Conservation (phyloP, 1,284 basidiomycete genomes). For the Apiotrichum porosum region DNA sequence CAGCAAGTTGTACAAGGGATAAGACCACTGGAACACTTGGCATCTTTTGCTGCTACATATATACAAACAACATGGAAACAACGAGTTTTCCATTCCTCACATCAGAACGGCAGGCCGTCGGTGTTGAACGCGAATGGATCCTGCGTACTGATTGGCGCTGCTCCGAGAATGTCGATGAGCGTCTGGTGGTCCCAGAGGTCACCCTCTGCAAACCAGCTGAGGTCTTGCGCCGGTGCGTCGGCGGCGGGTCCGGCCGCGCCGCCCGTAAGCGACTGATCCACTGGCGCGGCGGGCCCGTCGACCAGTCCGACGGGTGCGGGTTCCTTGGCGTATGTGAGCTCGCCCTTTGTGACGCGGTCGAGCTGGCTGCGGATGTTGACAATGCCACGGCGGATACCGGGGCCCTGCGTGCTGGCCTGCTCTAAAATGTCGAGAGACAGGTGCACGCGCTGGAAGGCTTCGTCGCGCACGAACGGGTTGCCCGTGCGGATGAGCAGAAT, state of each 20-base stretch:
- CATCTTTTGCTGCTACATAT: too few species aligned
- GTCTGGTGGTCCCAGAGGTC: constrained; percentile 14
- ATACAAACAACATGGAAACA: too few species aligned
- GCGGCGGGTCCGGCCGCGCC: background rate
- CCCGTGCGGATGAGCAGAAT: constrained; percentile 20
- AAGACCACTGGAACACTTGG: too few species aligned
- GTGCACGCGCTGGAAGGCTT: constrained; percentile 15
- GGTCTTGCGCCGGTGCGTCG: background rate
- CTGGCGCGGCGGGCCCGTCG: background rate
- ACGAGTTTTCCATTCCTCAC: too few species aligned
- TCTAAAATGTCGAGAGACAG: constrained; percentile 15
- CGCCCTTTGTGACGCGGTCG: constrained; percentile 4
- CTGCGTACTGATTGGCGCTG: constrained; percentile 15
- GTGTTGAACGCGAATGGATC: constrained; percentile 16
- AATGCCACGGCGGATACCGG: constrained; percentile 15
- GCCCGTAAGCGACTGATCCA: background rate
- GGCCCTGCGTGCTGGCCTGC: constrained; percentile 13
- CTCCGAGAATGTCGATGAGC: constrained; percentile 15
- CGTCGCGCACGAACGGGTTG: constrained; percentile 15
- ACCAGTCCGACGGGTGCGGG: background rate
- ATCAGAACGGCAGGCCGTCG: background rate
- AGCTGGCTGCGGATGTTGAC: constrained; percentile 12
- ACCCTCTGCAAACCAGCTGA: constrained; percentile 9
- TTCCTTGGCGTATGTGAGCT: background rate
- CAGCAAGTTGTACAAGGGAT: too few species aligned